Conservation (phyloP, 2,329 filamentous ascomycete species). For the Aspergillus flavus region DNA sequence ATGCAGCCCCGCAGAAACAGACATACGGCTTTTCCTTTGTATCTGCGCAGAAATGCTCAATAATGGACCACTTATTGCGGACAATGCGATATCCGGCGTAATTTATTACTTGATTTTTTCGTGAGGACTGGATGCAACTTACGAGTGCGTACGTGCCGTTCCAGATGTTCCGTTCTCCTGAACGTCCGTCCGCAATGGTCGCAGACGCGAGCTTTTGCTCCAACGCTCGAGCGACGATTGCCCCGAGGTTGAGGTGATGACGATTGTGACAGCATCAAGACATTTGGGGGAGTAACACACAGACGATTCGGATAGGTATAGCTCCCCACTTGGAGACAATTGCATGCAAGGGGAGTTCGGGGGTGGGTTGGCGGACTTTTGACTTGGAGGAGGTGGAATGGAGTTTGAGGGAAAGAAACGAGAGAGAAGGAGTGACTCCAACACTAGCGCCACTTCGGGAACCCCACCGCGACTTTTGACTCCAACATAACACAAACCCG, state of each 20-base stretch:
- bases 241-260: conserved; percentile 25
- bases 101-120: not conserved
- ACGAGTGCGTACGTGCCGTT: conserved; percentile 41
- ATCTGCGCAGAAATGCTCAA: conserved; percentile 26
- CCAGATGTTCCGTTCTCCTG: conserved; percentile 38
- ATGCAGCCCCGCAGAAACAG: conserved; percentile 40
- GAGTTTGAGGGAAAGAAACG: not conserved
- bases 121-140: conserved; percentile 15
- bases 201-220: conserved; percentile 35
- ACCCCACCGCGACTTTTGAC: not conserved
- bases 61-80: not conserved
- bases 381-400: not conserved
- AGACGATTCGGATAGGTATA: conserved; percentile 7
- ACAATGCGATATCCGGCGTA: not conserved
- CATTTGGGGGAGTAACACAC: conserved; percentile 21
- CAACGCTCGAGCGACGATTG: conserved; percentile 29
- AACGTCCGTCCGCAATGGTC: conserved; percentile 38
- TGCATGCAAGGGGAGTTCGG: conserved; percentile 3
- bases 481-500: not conserved
- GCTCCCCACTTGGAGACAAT: conserved; percentile 26
- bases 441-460: conserved; percentile 2
- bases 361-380: not conserved
- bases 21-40: conserved; percentile 41
- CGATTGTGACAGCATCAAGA: conserved; percentile 36
- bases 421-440: not conserved